Evolutionary conservation across 331 rosid genomes (phyloP).

Genomic region (Rosa hybrid): DNA sequence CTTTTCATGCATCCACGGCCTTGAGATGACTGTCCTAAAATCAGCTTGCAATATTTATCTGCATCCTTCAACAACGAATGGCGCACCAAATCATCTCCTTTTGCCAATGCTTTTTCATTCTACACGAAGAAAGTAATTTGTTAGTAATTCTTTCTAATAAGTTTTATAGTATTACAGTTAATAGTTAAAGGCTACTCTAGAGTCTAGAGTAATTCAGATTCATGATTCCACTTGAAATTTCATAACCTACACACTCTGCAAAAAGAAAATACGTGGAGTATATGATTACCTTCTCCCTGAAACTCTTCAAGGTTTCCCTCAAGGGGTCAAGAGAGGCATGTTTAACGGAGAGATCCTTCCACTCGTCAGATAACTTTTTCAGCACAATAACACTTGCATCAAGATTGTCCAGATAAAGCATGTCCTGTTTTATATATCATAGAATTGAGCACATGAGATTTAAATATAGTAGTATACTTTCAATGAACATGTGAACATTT

Average conservation of each 20-base stretch:
- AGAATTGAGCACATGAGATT: not conserved
- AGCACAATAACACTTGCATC: conserved; percentile 63
- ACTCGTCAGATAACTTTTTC: conserved; percentile 57
- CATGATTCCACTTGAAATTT: not conserved
- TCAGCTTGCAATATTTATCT: conserved; percentile 34
- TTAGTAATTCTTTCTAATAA: not conserved
- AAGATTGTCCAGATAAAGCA: conserved; percentile 70
- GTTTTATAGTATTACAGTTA: not conserved
- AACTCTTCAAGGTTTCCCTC: conserved; percentile 61
- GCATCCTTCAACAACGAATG: conserved; percentile 42
- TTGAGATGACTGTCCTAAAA: conserved; percentile 32
- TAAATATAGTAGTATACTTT: conserved; percentile 7
- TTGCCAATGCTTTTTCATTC: conserved; percentile 43
- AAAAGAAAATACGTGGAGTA: not conserved
- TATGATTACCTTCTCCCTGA: conserved; percentile 56
- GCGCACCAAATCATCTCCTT: conserved; percentile 17
- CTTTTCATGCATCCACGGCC: conserved; percentile 44
- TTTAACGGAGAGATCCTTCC: conserved; percentile 52
- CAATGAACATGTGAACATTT: not conserved
- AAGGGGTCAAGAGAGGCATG: conserved; percentile 52
- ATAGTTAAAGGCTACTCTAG: not conserved
- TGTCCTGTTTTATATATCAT: conserved; percentile 53
- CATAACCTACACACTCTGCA: not conserved
- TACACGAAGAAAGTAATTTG: conserved; percentile 1
- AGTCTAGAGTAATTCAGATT: not conserved